A percentile compares a stretch with the other conserved stretches of the same genome.
Conservation (phyloP, 148 eudicot species). For the Oxyria digyna region DNA sequence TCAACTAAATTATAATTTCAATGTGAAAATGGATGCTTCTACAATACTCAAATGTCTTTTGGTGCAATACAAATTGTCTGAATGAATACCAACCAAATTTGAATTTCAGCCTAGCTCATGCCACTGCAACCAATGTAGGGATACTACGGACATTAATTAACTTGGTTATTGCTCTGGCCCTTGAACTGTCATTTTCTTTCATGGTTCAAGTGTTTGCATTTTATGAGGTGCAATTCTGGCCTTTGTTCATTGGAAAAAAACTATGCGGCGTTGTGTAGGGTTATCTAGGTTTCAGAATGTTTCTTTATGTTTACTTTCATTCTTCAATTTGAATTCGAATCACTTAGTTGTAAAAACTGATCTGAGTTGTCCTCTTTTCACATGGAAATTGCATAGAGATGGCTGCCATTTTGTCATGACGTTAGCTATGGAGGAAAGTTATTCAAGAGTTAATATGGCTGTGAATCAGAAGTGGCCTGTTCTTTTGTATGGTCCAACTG, state of each 20-base stretch:
- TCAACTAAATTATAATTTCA: not conserved
- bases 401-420: conserved; percentile 55
- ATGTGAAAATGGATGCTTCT: not conserved
- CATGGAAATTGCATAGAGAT: too few species aligned
- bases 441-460: conserved; percentile 74
- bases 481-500: conserved; percentile 90
- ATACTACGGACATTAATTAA: not conserved
- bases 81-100: not conserved
- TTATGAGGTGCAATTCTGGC: too few species aligned
- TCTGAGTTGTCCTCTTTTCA: conserved; percentile 8
- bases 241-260: too few species aligned
- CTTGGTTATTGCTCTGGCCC: not conserved
- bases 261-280: not conserved
- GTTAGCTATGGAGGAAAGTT: conserved; percentile 48
- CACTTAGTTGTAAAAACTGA: not conserved
- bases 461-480: conserved; percentile 91
- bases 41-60: not conserved
- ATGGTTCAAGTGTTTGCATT: not conserved
- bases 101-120: not conserved
- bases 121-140: not conserved
- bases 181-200: not conserved
- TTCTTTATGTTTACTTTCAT: too few species aligned
- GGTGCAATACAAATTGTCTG: not conserved
- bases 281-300: not conserved
- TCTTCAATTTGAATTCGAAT: too few species aligned